A percentile compares a stretch with the other conserved stretches of the same genome.
Evolutionary conservation across 1,284 basidiomycete species (phyloP).

Genomic region (Laetiporus sulphureus): DNA sequence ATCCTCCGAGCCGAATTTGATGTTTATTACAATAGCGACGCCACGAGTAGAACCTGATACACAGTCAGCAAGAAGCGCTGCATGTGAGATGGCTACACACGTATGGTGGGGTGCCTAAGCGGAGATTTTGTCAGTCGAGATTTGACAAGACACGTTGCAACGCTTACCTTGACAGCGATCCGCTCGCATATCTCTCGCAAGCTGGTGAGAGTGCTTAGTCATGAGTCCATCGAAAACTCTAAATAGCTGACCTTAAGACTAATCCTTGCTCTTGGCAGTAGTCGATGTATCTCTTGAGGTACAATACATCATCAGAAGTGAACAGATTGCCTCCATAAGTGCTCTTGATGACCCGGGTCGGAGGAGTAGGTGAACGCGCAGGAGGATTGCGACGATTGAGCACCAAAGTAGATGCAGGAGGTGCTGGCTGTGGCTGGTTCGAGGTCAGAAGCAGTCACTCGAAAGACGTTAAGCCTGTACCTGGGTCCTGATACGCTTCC

Average conservation of each 20-base stretch:
- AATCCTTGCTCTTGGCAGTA: conserved; percentile 80
- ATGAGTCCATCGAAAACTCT: background rate
- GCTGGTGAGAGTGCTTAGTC: conserved; percentile 27
- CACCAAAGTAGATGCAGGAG: conserved; percentile 57
- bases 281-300: conserved; percentile 78
- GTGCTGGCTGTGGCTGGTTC: conserved; percentile 45
- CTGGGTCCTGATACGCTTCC: conserved; percentile 56
- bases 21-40: conserved; percentile 83
- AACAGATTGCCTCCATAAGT: conserved; percentile 81
- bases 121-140: conserved; percentile 4
- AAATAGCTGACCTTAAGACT: conserved; percentile 52
- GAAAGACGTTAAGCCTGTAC: conserved; percentile 26
- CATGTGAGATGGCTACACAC: conserved; percentile 31
- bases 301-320: conserved; percentile 70
- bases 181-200: conserved; percentile 78
- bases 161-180: conserved; percentile 65
- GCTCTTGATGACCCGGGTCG: conserved; percentile 74
- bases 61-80: conserved; percentile 3
- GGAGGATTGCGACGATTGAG: conserved; percentile 53
- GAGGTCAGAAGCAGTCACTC: conserved; percentile 5
- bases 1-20: conserved; percentile 75
- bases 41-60: conserved; percentile 76
- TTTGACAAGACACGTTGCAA: background rate
- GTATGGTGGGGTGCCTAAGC: conserved; percentile 77
- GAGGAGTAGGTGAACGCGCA: conserved; percentile 75